Evolutionary conservation across 495 filamentous ascomycete genomes (phyloP), one percentile per base, ranked within the genome.

Genomic region (Corynascus novoguineensis): DNA sequence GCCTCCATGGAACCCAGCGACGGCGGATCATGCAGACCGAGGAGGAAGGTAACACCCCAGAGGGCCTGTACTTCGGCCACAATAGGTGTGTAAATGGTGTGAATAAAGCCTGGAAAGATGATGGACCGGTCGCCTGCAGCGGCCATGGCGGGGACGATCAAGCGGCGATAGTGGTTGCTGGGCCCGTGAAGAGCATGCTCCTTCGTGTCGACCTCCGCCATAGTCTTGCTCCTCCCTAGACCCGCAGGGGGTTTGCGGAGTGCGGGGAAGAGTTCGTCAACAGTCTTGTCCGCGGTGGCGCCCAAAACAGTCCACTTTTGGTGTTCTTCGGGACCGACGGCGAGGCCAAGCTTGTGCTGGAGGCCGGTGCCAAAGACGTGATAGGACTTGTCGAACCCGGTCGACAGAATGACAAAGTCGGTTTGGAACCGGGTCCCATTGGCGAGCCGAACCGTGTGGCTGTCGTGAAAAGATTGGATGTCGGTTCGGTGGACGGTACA

Each of bases 41-140:
- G 62, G 6, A 73, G 53, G 37, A 66, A 66, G 12, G 62, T 52
- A 14, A 55, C 57, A 17, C 62, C 63, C 65, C 65, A 68, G 11
- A 68, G 55, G 1, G 69, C 58, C 53, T 73, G 71, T 8, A 64
- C 53, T 40, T 68, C 67, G 3, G 64, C 57, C 4, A 70, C 55
- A 1, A 63, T 35, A 11, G 67, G 65, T 3, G 65, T 71, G 50
- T 66, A 62, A 17, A 65, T 60, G 6, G 68, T 63, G 32, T 67
- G 65, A 46, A 73, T 64, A 38, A 66, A 60, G 14, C 70, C 68
- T 6, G 66, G 62, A 45, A 73, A 69, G 50, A 52, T 53, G 24
- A 73, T 51, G 6, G 66, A 68, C 4, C 65, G 62, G 57, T 73
- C 64, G 24, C 58, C 60, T 11, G 60, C 45, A 5, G 58, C 47